Evolutionary conservation across 1,284 basidiomycete genomes (phyloP), one percentile per base, ranked within the genome.

Genomic region (Trametes sp.): DNA sequence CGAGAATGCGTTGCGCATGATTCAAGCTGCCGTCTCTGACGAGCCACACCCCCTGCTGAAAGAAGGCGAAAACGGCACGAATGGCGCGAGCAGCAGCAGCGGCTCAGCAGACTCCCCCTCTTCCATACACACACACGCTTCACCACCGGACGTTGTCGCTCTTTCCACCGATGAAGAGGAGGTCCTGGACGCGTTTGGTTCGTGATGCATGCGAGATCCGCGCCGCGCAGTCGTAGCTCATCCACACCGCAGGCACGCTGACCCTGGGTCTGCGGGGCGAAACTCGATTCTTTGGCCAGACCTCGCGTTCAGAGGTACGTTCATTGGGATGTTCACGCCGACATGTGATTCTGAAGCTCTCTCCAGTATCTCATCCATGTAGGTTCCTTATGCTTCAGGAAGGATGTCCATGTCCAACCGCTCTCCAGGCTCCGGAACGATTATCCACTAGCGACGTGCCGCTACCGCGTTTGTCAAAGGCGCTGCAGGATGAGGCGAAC

Each of bases 241-340:
- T 9, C 21, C 6, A n/a, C 35, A 31, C 16, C n/a, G 7, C 48
- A 87, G 87, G 88, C 16, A 89, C 88, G 19, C 74, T 90, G 38
- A 84, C 83, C 7, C 78, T 89, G 13, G 84, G 84, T 13, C 70
- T 79, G 29, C 74, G 82, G 45, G 87, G 86, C 0, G 85, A 85
- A 69, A 78, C 83, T 1, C 80, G 74, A 45, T 89, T 87, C 70
- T 80, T 86, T 64, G 87, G 88, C 19, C 81, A 83, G 60, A 89
- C 87, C 2, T 85, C 88, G 1, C 81, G 87, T 24, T 81, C 86
- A 38, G 88, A 90, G 80, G 87, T 87, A 68, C 57, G 78, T 69
- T 4, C 28, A 62, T 24, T 16, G 14, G 21, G n/a, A 51, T 31
- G 9, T 31, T 28, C 2, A 33, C 31, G 31, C 31, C 26, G 33